Evolutionary conservation across 192 early-diverging fungal genomes (phyloP), one percentile per base, ranked within the genome.

Genomic region (Backusella tuberculispora): DNA sequence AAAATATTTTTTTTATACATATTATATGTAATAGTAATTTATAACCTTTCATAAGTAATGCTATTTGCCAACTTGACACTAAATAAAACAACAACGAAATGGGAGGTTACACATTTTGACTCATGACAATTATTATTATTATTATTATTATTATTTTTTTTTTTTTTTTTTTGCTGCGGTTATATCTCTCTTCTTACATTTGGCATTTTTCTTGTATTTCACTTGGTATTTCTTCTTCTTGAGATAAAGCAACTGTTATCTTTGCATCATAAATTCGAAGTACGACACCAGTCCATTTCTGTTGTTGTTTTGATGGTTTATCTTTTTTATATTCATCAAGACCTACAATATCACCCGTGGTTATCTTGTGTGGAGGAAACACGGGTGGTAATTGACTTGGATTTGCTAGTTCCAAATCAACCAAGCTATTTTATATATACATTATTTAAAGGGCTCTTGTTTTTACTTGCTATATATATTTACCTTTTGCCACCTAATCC

Each of bases 311-410:
- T 43, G 73, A 65, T 10, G 80, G 78, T 42, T 77, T 81, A 77
- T 83, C 80, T 21, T 81, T 78, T 46, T 83, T 84, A 83, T 82
- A 85, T 75, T 81, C 86, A 65, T 89, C 90, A 5, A 93, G 42
- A 12, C 88, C 85, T 6, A 94, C 92, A 68, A 93, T 92, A 72
- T 94, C 93, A 41, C 93, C 92, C 0, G 88, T 82, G 8, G 87
- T 82, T 37, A 93, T 74, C 46, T 83, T 80, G 66, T 91, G 88
- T 0, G 89, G 60, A 3, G 90, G 90, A n/a, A 93, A 74, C 0
- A 76, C 56, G 41, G 83, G 76, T 17, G 81, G 82, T 8, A 79
- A 70, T 0, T 83, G 85, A n/a, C 83, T 85, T 5, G 84, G 82
- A 2, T 87, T 81, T 0, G 85, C 82, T 0, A 91, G 83, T 44